phyloP scores from a whole-genome alignment of 2,329 filamentous ascomycete genomes.

The Lasiodiplodia gonubiensis region DNA sequence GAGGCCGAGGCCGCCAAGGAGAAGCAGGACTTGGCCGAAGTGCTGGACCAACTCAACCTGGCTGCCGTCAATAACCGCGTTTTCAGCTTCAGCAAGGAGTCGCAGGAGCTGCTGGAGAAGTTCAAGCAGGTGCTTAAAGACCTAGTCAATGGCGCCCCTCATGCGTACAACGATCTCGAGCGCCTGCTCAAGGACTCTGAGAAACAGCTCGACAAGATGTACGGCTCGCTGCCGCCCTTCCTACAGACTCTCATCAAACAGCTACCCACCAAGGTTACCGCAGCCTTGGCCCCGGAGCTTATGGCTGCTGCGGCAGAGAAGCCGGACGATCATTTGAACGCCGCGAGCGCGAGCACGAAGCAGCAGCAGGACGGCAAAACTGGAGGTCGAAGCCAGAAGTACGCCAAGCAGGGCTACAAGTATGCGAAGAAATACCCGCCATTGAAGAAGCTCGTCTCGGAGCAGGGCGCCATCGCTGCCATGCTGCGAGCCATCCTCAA shows the following conservation, averaged over 20 bases:
- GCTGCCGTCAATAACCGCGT: slow-evolving; percentile 83
- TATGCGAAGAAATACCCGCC: slow-evolving; percentile 72
- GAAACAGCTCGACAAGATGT: slow-evolving; percentile 67
- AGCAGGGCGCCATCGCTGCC: slow-evolving; percentile 82
- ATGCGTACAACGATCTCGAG: slow-evolving; percentile 89
- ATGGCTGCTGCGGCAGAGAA: slow-evolving; percentile 79
- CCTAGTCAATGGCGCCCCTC: slow-evolving; percentile 88
- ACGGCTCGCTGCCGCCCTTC: slow-evolving; percentile 72
- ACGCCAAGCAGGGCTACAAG: slow-evolving; percentile 55
- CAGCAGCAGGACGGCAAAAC: neutral
- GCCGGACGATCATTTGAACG: slow-evolving; percentile 45
- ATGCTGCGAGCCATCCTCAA: slow-evolving; percentile 91
- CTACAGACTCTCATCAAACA: slow-evolving; percentile 86
- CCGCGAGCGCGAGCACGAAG: slow-evolving; percentile 31
- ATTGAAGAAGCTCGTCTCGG: slow-evolving; percentile 79
- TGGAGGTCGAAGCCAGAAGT: slow-evolving; percentile 28
- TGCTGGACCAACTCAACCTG: slow-evolving; percentile 85
- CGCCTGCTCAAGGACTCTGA: slow-evolving; percentile 68
- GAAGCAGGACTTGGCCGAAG: slow-evolving; percentile 73
- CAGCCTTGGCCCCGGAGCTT: slow-evolving; percentile 78
- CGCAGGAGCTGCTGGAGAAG: slow-evolving; percentile 76
- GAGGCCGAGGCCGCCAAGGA: slow-evolving; percentile 59
- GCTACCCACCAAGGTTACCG: slow-evolving; percentile 80
- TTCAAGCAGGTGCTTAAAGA: slow-evolving; percentile 95
- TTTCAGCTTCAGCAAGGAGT: slow-evolving; percentile 83